phyloP scores from a whole-genome alignment of 1,139 yeast species.

The Lodderomyces margitis region DNA sequence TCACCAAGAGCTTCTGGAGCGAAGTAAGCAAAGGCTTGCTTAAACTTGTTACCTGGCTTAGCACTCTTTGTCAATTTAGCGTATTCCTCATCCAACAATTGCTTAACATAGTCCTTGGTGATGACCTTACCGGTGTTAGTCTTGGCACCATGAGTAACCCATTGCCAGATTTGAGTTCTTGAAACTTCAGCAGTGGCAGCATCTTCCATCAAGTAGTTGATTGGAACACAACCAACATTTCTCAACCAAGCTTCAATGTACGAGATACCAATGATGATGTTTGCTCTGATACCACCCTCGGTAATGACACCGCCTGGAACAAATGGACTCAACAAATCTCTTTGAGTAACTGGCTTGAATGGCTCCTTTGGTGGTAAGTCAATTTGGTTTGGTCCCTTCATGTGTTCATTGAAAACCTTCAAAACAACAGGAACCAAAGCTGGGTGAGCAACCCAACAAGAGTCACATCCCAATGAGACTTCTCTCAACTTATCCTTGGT shows the following conservation, averaged over 20 bases:
- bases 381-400: slow-evolving; percentile 85
- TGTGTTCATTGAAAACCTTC: slow-evolving; percentile 74
- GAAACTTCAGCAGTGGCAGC: slow-evolving; percentile 89
- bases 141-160: slow-evolving; percentile 73
- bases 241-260: slow-evolving; percentile 85
- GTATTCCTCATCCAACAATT: slow-evolving; percentile 61
- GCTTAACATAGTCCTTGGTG: slow-evolving; percentile 54
- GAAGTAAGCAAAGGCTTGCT: slow-evolving; percentile 64
- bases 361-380: slow-evolving; percentile 53
- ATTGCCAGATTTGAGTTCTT: slow-evolving; percentile 78
- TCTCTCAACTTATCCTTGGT: slow-evolving; percentile 73
- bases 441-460: slow-evolving; percentile 84
- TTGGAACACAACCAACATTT: slow-evolving; percentile 78
- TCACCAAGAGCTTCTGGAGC: slow-evolving; percentile 67
- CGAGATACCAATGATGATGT: slow-evolving; percentile 68
- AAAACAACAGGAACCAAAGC: slow-evolving; percentile 74
- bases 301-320: slow-evolving; percentile 66
- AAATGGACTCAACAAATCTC: slow-evolving; percentile 68
- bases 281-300: slow-evolving; percentile 71
- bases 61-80: slow-evolving; percentile 50
- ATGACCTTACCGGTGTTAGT: slow-evolving; percentile 60
- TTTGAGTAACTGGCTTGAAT: slow-evolving; percentile 49
- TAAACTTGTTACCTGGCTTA: slow-evolving; percentile 54
- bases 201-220: slow-evolving; percentile 82
- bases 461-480: slow-evolving; percentile 73